Percentiles rank a stretch among this genome's conserved stretches.
phyloP scores from a whole-genome alignment of 139 green algal genomes.

The Tetradesmus obliquus region DNA sequence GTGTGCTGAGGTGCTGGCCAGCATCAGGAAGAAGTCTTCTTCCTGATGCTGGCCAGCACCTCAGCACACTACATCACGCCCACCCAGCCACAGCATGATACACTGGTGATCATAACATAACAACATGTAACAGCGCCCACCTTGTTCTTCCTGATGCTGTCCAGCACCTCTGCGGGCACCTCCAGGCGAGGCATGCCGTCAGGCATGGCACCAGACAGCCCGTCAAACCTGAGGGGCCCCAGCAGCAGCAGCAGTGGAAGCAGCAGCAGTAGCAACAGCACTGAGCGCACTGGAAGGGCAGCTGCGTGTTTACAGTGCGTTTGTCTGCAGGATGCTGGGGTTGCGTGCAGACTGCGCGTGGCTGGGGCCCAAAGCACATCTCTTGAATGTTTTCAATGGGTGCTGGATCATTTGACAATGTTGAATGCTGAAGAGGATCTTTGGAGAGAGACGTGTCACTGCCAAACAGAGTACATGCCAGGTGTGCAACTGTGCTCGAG shows the following conservation, averaged over 20 bases:
- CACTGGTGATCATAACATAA: too few relatives aligned
- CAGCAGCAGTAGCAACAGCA: not conserved
- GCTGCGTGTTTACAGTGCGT: not conserved
- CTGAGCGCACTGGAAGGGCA: not conserved
- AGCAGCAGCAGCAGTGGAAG: not conserved
- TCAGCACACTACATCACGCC: not conserved
- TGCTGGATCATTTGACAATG: too few relatives aligned
- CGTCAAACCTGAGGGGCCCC: slow-evolving; percentile 57
- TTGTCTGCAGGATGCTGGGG: not conserved
- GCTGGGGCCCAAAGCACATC: too few relatives aligned
- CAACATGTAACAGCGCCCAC: not conserved
- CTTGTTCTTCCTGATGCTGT: slow-evolving; percentile 63
- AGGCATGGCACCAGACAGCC: slow-evolving; percentile 51
- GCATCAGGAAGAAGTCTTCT: not conserved
- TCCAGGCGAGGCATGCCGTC: slow-evolving; percentile 49
- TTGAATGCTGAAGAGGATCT: too few relatives aligned
- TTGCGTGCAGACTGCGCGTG: too few relatives aligned
- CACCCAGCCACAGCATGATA: too few relatives aligned
- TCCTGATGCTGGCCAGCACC: not conserved
- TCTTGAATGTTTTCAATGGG: too few relatives aligned
- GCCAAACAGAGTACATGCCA: too few relatives aligned
- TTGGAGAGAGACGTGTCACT: too few relatives aligned
- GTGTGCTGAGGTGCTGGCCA: not conserved
- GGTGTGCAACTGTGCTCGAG: too few relatives aligned
- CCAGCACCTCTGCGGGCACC: slow-evolving; percentile 70